These are phyloP conservation scores for Raphanus sativus DNA, from an alignment of 345 rosid species.

Conservation along the genomic window DNA sequence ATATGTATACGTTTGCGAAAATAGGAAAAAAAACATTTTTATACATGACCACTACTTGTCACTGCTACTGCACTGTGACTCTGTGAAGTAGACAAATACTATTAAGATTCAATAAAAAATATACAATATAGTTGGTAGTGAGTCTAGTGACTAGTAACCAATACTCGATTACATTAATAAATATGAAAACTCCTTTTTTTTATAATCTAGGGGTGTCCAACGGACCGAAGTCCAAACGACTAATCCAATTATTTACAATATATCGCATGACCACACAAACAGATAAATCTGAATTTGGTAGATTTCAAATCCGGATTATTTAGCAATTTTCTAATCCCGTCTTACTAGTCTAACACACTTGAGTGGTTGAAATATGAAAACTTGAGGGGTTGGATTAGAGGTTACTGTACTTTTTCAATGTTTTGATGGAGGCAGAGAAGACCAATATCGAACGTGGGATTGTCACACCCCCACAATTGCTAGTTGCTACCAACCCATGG, in stretches of 20 bases:
- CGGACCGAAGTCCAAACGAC: no score
- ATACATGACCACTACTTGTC: slow-evolving; percentile 8
- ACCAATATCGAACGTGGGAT: slow-evolving; percentile 19
- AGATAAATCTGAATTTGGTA: no score
- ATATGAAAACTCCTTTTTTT: no score
- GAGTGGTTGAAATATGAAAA: not conserved
- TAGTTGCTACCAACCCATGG: slow-evolving; percentile 20
- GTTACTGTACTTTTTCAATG: slow-evolving; percentile 15
- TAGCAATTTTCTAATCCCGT: no score
- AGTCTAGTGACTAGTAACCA: not conserved
- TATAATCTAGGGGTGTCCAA: no score
- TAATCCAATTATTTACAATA: no score
- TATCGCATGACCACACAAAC: no score
- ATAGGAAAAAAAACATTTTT: not conserved
- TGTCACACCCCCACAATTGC: slow-evolving; percentile 22
- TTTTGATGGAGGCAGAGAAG: slow-evolving; percentile 11
- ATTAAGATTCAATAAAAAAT: not conserved
- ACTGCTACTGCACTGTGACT: slow-evolving; percentile 9
- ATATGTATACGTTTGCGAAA: not conserved
- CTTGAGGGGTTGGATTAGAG: not conserved
- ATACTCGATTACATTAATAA: not conserved
- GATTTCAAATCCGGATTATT: no score
- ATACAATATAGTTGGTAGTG: not conserved
- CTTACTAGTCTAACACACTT: no score
- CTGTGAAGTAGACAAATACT: not conserved